Conservation (phyloP, 2,329 filamentous ascomycete species). For the Cercospora nicotianae region DNA sequence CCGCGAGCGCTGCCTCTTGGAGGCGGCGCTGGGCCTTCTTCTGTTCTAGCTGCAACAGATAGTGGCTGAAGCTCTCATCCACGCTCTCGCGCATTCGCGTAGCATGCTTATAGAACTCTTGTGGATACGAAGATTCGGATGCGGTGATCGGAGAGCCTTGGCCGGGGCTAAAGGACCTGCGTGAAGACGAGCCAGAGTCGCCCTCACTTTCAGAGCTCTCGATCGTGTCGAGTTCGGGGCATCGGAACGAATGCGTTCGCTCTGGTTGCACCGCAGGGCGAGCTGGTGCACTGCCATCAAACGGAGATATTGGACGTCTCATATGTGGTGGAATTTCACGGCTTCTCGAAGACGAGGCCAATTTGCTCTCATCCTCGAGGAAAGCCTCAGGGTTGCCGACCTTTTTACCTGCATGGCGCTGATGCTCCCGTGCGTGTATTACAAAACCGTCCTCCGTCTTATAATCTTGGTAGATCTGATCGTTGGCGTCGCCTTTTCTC, state of each 20-base stretch:
- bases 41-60: constrained; percentile 76
- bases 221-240: constrained; percentile 63
- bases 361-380: constrained; percentile 14
- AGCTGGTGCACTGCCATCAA: constrained; percentile 38
- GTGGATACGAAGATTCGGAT: constrained; percentile 49
- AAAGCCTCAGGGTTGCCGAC: constrained; percentile 11
- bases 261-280: constrained; percentile 38
- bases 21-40: constrained; percentile 78
- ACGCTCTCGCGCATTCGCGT: constrained; percentile 64
- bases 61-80: constrained; percentile 73
- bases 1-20: constrained; percentile 72
- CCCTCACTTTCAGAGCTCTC: constrained; percentile 56
- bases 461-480: constrained; percentile 63
- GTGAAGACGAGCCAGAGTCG: constrained; percentile 47
- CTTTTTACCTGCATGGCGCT: constrained; percentile 31
- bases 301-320: constrained; percentile 29
- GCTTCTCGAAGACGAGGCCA: constrained; percentile 11
- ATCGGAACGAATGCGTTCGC: constrained; percentile 56
- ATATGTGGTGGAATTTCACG: constrained; percentile 28
- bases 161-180: constrained; percentile 40
- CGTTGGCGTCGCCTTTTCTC: constrained; percentile 63
- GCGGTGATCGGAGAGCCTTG: constrained; percentile 45
- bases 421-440: constrained; percentile 36
- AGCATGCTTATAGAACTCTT: constrained; percentile 51
- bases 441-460: constrained; percentile 60